Evolutionary conservation across 2,329 filamentous ascomycete genomes (phyloP), one percentile per base, ranked within the genome.

Genomic region (Pseudogymnoascus sp.): DNA sequence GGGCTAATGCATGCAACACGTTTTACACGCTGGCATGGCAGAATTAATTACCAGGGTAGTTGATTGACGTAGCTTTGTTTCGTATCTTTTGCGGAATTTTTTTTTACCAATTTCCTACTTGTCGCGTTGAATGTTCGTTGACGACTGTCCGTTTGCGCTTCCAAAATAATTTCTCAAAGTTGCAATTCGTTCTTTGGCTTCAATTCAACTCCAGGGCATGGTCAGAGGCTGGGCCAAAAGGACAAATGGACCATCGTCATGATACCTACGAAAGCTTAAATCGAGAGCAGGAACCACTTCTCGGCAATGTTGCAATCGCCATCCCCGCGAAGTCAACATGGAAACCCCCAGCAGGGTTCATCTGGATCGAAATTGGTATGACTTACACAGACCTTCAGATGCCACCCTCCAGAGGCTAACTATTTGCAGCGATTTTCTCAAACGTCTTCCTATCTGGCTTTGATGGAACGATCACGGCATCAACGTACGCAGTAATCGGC

Each of bases 391-490:
- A 66, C 59, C 13, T 21, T 31, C 17, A 21, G 56, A 19, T 38
- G 59, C 9, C 15, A 29, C 19, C 35, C 66, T 62, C 65, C 4
- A 29, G 9, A 60, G 11, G 21, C 33, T 37, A 60, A 60, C 31
- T 38, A 42, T 26, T 60, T 38, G 7, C 62, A 78, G 78, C 84
- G 31, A 85, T 88, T 68, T 85, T 87, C 77, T 79, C 81, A 46
- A 88, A 87, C 65, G 84, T 88, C 6, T 88, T 88, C 64, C 78
- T 88, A 7, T 82, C 82, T 26, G 84, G 83, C 2, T 90, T 91
- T 68, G 88, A 91, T 72, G 83, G 85, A 2, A 91, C 88, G 0
- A 80, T 91, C 63, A 91, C 88, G 71, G 88, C 88, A 0, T 85
- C 88, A 1, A 89, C 85, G 1, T 89, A 91, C 71, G 86, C 87